Percentiles rank a stretch among this genome's conserved stretches.
Conservation (phyloP, 495 filamentous ascomycete genomes). For the Podospora tetraspora region DNA sequence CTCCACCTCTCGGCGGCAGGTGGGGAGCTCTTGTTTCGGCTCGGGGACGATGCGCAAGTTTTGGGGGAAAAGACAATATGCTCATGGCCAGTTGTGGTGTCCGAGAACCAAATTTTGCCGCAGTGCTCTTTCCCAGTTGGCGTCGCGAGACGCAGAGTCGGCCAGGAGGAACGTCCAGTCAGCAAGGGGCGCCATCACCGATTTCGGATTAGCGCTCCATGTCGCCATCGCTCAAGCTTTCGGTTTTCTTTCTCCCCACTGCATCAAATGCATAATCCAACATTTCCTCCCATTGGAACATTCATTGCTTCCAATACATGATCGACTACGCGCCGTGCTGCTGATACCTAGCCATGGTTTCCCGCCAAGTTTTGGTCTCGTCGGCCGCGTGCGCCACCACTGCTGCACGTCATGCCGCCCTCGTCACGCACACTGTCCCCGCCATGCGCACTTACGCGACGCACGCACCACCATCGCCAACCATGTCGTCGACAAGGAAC, state of each 20-base stretch:
- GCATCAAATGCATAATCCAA: not conserved
- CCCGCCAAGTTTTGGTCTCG: not conserved
- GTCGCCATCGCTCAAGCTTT: not conserved
- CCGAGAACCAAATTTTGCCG: not conserved
- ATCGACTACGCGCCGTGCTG: not conserved
- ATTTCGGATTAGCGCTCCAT: not conserved
- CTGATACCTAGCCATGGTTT: not conserved
- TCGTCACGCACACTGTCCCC: not conserved
- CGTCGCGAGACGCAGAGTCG: not conserved
- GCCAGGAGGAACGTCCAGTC: not conserved
- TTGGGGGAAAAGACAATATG: not conserved
- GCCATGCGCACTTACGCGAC: constrained; percentile 31
- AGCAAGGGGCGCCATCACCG: not conserved
- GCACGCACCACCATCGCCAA: not conserved
- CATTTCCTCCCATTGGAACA: not conserved
- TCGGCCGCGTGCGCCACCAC: not conserved
- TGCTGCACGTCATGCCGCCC: not conserved
- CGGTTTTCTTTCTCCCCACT: not conserved
- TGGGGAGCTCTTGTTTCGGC: not conserved
- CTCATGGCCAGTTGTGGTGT: not conserved
- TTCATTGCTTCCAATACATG: not conserved
- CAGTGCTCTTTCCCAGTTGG: not conserved
- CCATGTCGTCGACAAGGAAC: constrained; percentile 15
- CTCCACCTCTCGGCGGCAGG: not conserved
- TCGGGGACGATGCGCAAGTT: not conserved